Percentiles rank a stretch among this genome's conserved stretches.
Evolutionary conservation across 164 flowering plant species (phyloP).

Genomic region (Vitis labrusca): DNA sequence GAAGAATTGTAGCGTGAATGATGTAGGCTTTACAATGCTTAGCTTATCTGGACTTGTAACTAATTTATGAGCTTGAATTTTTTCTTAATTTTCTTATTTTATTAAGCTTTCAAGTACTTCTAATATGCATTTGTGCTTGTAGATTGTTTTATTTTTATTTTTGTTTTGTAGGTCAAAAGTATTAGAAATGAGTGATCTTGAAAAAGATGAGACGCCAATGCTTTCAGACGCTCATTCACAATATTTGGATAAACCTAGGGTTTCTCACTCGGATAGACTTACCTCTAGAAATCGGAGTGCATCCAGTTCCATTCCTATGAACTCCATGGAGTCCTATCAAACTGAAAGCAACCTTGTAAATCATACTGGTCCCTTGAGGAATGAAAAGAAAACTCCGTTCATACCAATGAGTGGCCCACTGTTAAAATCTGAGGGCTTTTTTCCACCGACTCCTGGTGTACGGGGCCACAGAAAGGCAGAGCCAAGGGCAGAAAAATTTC

Average conservation of each 20-base stretch:
- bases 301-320: conserved; percentile 50
- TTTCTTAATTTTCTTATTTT: no score
- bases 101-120: no score
- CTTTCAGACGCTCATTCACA: conserved; percentile 31
- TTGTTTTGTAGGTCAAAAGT: conserved; percentile 4
- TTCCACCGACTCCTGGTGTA: conserved; percentile 17
- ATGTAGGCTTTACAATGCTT: no score
- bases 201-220: conserved; percentile 74
- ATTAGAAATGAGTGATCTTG: conserved; percentile 38
- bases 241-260: conserved; percentile 20
- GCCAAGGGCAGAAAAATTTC: conserved; percentile 36
- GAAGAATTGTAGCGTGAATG: no score
- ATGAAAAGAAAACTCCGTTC: conserved; percentile 38
- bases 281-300: conserved; percentile 44
- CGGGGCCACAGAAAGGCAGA: conserved; percentile 18
- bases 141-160: background rate
- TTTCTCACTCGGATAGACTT: conserved; percentile 22
- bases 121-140: background rate
- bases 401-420: conserved; percentile 70
- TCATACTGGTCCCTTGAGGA: conserved; percentile 69
- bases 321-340: conserved; percentile 33
- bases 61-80: no score
- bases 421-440: conserved; percentile 27
- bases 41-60: no score
- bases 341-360: conserved; percentile 34